Base-by-base conservation (phyloP, 495 filamentous ascomycete genomes). In the Tuber indicum region DNA sequence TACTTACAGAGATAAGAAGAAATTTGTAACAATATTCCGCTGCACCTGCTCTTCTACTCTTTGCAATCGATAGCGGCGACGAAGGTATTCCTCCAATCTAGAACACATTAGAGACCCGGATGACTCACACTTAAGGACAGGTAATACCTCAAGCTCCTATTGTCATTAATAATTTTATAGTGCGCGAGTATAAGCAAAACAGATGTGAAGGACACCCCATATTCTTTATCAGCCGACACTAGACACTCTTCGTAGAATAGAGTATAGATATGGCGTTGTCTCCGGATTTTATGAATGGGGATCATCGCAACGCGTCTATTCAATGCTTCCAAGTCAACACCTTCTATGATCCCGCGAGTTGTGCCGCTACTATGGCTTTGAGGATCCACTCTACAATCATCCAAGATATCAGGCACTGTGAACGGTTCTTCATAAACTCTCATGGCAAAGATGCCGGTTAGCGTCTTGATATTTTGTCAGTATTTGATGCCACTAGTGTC, bases 91-190 rank as follows among this genome's bases (percentile, higher is more conserved):
- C 82, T 99, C 94, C 3, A 99, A 89, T 52, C 79, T 78, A 43
- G 73, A 21, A 41, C 19, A 79, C 43, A 49, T 72, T 58, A 41
- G 75, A 23, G 74, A 75, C 49, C 45, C 72, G 26, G 14, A 14
- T 46, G 17, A 32, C 49, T 6, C 14, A 45, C 39, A 46, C 36
- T n/a, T 32, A 26, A 75, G 47, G 32, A 71, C 66, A 75, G 17
- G 16, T 77, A 85, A 81, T 88, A 91, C 91, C 90, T 90, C 80
- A 99, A 85, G 85, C 93, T 96, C 87, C 98, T 98, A 86, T 90
- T 98, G 86, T 99, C 96, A 78, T 90, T 97, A 83, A 99, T 99
- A 82, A 99, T 93, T 77, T 99, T 99, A 87, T 98, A 96, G 85
- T 99, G 96, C 23, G 96, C 95, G 26, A 99, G 88, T 75, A 97